phyloP scores from a whole-genome alignment of 2,329 filamentous ascomycete genomes.

The Penicillium sp. region DNA sequence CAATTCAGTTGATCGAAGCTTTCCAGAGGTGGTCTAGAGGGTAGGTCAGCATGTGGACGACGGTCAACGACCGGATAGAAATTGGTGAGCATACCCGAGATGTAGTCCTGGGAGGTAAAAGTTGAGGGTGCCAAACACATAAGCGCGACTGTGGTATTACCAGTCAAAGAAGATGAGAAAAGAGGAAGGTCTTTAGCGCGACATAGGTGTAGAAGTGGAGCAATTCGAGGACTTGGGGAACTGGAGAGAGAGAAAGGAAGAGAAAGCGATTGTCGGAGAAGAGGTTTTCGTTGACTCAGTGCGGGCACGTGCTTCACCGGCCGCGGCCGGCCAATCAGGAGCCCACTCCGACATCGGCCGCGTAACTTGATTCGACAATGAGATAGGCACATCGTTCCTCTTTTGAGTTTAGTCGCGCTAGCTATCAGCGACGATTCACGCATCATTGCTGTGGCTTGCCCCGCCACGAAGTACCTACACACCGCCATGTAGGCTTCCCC shows the following conservation, averaged over 20 bases:
- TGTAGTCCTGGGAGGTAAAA: conserved; percentile 81
- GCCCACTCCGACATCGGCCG: conserved; percentile 17
- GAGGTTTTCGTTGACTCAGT: conserved; percentile 23
- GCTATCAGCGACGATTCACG: neutral
- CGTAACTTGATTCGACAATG: neutral
- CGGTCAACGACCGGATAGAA: conserved; percentile 4
- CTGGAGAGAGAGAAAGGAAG: conserved; percentile 10
- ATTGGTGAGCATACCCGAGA: conserved; percentile 52
- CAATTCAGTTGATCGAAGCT: conserved; percentile 57
- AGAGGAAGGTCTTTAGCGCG: conserved; percentile 24
- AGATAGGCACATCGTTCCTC: neutral
- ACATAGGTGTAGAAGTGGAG: conserved; percentile 23
- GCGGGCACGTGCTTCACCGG: conserved; percentile 33
- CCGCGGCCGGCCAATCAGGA: conserved; percentile 28
- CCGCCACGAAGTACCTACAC: neutral
- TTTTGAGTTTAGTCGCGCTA: neutral
- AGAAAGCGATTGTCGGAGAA: conserved; percentile 10
- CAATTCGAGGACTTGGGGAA: conserved; percentile 6
- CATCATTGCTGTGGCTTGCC: neutral
- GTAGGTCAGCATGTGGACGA: conserved; percentile 18
- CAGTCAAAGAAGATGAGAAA: conserved; percentile 31
- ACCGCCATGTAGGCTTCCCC: neutral
- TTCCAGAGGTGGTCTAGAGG: conserved; percentile 64
- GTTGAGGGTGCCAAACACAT: conserved; percentile 82
- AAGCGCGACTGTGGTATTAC: conserved; percentile 58